Percentiles rank a stretch among this genome's conserved stretches.
phyloP scores from a whole-genome alignment of 1,284 basidiomycete species.

The Pterula multifida region DNA sequence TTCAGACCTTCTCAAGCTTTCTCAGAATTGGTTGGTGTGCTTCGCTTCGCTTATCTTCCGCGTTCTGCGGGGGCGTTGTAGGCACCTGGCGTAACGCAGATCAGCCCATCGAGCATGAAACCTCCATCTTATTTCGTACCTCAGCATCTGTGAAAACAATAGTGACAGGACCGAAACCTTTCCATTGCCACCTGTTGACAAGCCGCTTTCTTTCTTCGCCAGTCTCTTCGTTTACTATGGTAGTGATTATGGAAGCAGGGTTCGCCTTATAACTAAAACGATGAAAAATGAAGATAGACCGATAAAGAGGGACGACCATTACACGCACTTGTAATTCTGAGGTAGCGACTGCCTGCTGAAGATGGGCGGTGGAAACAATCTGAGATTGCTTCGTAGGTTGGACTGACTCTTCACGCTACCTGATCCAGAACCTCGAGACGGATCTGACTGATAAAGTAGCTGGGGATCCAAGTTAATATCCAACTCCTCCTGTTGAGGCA shows the following conservation, averaged over 20 bases:
- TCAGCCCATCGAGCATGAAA: slow-evolving; percentile 5
- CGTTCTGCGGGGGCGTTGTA: slow-evolving; percentile 43
- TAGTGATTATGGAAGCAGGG: slow-evolving; percentile 55
- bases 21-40: slow-evolving; percentile 50
- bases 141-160: slow-evolving; percentile 54
- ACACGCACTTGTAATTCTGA: slow-evolving; percentile 62
- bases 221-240: slow-evolving; percentile 55
- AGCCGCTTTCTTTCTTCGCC: slow-evolving; percentile 73
- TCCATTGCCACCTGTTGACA: slow-evolving; percentile 73
- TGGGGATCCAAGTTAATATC: slow-evolving; percentile 17
- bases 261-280: slow-evolving; percentile 61
- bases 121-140: slow-evolving; percentile 21
- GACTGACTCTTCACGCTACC: background rate
- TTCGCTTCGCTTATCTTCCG: slow-evolving; percentile 41
- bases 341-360: slow-evolving; percentile 73
- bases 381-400: slow-evolving; percentile 39
- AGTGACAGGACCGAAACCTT: slow-evolving; percentile 59
- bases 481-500: background rate
- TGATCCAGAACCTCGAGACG: too few species aligned
- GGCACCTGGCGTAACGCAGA: slow-evolving; percentile 38
- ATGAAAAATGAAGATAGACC: background rate
- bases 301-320: background rate
- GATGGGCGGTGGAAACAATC: slow-evolving; percentile 72
- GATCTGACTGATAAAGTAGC: slow-evolving; percentile 11
- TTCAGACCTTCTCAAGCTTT: slow-evolving; percentile 45